Base-by-base conservation (phyloP, 257 asterid species). In the Solanum bukasovii region DNA sequence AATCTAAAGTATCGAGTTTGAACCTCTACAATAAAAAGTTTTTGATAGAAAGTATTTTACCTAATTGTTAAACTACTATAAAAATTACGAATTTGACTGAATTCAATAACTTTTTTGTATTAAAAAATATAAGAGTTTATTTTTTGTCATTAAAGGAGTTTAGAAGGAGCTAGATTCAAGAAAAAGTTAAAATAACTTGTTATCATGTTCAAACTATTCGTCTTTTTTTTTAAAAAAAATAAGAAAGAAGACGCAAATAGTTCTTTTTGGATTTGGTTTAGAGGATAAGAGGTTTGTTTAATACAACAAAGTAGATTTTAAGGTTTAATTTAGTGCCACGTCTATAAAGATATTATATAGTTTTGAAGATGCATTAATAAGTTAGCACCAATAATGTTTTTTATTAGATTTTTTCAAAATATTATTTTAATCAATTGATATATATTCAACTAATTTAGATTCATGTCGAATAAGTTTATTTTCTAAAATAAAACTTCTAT, bases 281-380 rank as follows among this genome's bases (percentile, higher is more conserved):
- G 13, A 20, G 38, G 87, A 87, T 87, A 85, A 91, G 90, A 87
- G 73, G 38, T 70, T 65, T 67, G 88, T 93, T 88, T 90, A 87
- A 82, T 84, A 89, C n/a, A 88, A 86, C 86, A 89, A 31, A 88
- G 87, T 87, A 75, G 87, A 87, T 79, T 91, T 92, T 91, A 81
- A 56, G 85, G 95, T 89, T 87, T 88, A 72, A 87, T 72, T 89
- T 91, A 83, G 23, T 52, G 97, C 95, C 97, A 94, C 97, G 94
- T 94, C 4, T 37, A 8, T 4, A 20, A 13, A 78, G 21, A 16
- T 10, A 52, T 52, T 16, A 52, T 46, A 20, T 67, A n/a, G 42
- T 46, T 25, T 14, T 34, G 20, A 10, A 81, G 72, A 81, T 68
- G 1, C 25, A 65, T 44, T 63, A 20, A 38, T 38, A 34, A 73